Base-by-base conservation (phyloP, 2,329 filamentous ascomycete species). In the Dothistroma septosporum region DNA sequence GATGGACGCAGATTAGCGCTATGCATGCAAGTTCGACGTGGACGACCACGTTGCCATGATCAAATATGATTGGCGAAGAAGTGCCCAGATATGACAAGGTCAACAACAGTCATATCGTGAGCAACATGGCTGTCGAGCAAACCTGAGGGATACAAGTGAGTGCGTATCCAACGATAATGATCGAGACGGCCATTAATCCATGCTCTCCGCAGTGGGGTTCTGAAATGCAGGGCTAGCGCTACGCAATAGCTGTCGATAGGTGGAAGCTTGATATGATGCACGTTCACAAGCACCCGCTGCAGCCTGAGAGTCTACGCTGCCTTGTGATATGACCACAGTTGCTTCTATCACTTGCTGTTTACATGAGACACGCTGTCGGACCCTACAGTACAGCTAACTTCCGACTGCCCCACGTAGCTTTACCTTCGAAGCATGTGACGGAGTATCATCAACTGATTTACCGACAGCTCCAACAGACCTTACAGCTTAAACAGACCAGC, bases 21-120 rank as follows among this genome's bases (percentile, higher is more conserved):
- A 61, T 61, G 59, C 61, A 58, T 50, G 57, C 61, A 53, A 56
- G 56, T 44, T 58, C 24, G 56, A 59, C 48, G 48, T 59, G 48
- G 55, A 57, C 55, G 55, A 35, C 21, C 44, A 33, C 44, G 22
- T 37, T 24, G 10, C 21, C 35, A n/a, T 44, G 9, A 7, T 8
- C 41, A 44, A 16, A 44, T n/a, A 44, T 44, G 41, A 44, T 44
- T 44, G 41, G 41, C 41, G 41, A 19, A 44, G 37, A 44, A 16
- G 1, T 44, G 37, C 37, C 37, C 16, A 44, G 37, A 44, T 44
- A 44, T 44, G 12, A 44, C 12, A 44, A n/a, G 37, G 12, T n/a
- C 37, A 14, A n/a, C 12, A 16, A 44, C 37, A 16, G 16, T n/a
- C 37, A 44, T 44, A 19, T 19, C 6, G 16, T 19, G 41, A 44